Conservation (phyloP, 1,284 basidiomycete species). For the Cryptococcus maquisensis region DNA sequence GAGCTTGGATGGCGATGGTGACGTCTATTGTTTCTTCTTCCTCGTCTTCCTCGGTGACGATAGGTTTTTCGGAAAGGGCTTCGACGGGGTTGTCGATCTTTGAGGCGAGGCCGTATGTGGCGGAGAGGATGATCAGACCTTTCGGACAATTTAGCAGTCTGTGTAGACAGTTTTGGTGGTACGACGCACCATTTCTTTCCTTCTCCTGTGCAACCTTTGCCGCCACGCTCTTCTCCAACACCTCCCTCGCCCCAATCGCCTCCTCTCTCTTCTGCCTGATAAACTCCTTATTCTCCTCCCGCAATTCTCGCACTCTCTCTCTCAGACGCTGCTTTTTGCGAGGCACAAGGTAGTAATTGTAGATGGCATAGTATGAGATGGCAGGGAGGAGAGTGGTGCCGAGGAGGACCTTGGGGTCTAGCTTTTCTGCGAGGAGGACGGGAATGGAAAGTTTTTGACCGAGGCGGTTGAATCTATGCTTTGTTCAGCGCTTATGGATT, state of each 20-base stretch:
- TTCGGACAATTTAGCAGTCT: neutral
- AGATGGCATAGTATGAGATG: conserved; percentile 53
- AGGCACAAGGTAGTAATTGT: conserved; percentile 60
- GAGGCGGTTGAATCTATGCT: conserved; percentile 42
- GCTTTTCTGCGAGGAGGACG: conserved; percentile 55
- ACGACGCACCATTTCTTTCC: conserved; percentile 43
- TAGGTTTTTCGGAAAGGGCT: conserved; percentile 46
- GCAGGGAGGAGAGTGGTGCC: conserved; percentile 57
- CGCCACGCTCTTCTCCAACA: conserved; percentile 50
- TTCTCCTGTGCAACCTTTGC: conserved; percentile 49
- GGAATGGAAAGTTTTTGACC: conserved; percentile 58
- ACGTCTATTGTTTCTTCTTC: conserved; percentile 65
- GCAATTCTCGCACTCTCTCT: conserved; percentile 56
- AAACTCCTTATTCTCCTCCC: conserved; percentile 59
- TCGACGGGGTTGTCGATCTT: conserved; percentile 52
- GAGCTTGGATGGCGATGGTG: conserved; percentile 71
- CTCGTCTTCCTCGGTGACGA: conserved; percentile 59
- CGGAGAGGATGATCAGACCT: conserved; percentile 71
- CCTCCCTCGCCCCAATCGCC: conserved; percentile 55
- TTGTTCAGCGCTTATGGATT: neutral
- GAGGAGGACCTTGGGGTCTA: conserved; percentile 52
- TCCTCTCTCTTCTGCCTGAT: conserved; percentile 58
- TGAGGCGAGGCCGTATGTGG: conserved; percentile 58
- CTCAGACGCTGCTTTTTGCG: conserved; percentile 52
- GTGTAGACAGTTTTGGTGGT: neutral